These are phyloP conservation scores for Volvariella volvacea DNA, from an alignment of 1,284 basidiomycete genomes.

Conservation along the genomic window DNA sequence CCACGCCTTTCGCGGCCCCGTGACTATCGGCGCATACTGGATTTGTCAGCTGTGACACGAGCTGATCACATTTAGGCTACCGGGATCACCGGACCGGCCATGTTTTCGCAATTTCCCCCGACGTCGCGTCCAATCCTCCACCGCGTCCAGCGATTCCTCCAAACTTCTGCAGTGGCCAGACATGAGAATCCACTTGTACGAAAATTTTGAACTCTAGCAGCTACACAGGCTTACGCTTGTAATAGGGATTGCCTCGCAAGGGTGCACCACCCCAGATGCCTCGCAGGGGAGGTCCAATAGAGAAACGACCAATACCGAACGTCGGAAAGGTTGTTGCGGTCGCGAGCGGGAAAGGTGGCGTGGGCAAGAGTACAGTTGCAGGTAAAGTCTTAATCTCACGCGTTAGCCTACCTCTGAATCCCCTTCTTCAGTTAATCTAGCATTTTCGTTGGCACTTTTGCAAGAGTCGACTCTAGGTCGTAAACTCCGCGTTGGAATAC, in stretches of 20 bases:
- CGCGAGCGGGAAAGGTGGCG: slow-evolving; percentile 94
- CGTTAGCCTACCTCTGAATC: slow-evolving; percentile 9
- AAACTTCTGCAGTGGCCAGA: slow-evolving; percentile 5
- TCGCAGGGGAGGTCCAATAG: slow-evolving; percentile 45
- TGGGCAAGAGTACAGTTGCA: slow-evolving; percentile 94
- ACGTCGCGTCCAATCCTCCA: too few relatives aligned
- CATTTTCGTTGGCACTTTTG: slow-evolving; percentile 60
- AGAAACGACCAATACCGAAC: slow-evolving; percentile 57
- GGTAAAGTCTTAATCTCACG: slow-evolving; percentile 34
- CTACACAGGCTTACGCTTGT: slow-evolving; percentile 5
- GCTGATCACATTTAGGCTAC: too few relatives aligned
- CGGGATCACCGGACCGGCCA: too few relatives aligned
- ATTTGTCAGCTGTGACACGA: too few relatives aligned
- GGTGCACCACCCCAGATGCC: slow-evolving; percentile 49
- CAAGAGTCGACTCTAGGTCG: slow-evolving; percentile 17
- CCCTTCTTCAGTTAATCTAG: slow-evolving; percentile 66
- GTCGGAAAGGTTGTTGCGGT: slow-evolving; percentile 78
- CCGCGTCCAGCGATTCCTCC: slow-evolving; percentile 10
- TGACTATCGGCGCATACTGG: too few relatives aligned
- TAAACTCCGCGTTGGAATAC: slow-evolving; percentile 66
- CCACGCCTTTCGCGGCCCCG: too few relatives aligned
- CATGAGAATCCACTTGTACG: slow-evolving; percentile 33
- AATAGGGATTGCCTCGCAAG: slow-evolving; percentile 47
- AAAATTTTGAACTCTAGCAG: neutral
- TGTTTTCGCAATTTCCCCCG: too few relatives aligned